Percentiles rank a stretch among this genome's conserved stretches.
phyloP scores from a whole-genome alignment of 2,329 filamentous ascomycete genomes.

The Neofusicoccum ribis region DNA sequence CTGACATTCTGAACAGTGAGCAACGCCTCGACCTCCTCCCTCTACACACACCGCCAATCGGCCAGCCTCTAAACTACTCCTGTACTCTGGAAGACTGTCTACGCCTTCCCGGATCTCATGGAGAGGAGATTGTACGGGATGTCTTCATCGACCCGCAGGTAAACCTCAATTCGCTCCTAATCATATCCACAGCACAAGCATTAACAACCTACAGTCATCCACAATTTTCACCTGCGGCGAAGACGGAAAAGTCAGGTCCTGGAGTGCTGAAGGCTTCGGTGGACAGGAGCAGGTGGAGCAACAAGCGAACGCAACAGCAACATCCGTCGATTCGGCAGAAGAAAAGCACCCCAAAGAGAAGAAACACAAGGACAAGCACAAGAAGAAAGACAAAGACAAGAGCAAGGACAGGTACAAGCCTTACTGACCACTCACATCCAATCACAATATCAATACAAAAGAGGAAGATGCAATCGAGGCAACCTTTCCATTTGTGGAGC shows the following conservation, averaged over 20 bases:
- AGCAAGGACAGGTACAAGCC: slow-evolving; percentile 42
- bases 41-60: slow-evolving; percentile 24
- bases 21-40: slow-evolving; percentile 34
- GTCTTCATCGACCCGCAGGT: slow-evolving; percentile 42
- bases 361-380: slow-evolving; percentile 35
- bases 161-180: slow-evolving; percentile 17
- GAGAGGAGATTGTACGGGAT: slow-evolving; percentile 51
- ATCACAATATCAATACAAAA: too few relatives aligned
- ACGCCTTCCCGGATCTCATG: slow-evolving; percentile 45
- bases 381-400: slow-evolving; percentile 31
- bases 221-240: slow-evolving; percentile 51
- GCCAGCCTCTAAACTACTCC: slow-evolving; percentile 31
- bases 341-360: slow-evolving; percentile 8
- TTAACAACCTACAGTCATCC: slow-evolving; percentile 26
- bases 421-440: slow-evolving; percentile 28
- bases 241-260: slow-evolving; percentile 48
- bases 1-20: slow-evolving; percentile 24
- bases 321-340: slow-evolving; percentile 21
- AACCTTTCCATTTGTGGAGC: too few relatives aligned
- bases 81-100: slow-evolving; percentile 30
- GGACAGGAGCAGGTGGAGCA: slow-evolving; percentile 8
- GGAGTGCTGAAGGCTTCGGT: slow-evolving; percentile 29
- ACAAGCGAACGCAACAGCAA: slow-evolving; percentile 23
- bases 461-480: too few relatives aligned
- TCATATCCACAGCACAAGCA: too few relatives aligned